Evolutionary conservation across 768 basidiomycete genomes (phyloP).

Genomic region (Mycena haematopus): DNA sequence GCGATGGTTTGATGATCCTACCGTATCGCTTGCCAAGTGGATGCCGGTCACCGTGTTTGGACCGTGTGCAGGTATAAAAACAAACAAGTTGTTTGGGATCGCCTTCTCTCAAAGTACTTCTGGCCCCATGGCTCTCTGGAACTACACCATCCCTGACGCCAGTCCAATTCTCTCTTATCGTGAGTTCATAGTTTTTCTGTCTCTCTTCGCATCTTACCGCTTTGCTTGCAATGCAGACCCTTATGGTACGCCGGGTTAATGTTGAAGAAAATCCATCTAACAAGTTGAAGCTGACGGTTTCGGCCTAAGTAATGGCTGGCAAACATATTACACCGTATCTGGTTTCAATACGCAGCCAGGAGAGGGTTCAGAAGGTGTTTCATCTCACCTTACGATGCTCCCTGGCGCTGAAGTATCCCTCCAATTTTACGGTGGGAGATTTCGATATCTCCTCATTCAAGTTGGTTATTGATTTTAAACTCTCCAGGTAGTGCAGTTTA

Average conservation of each 20-base stretch:
- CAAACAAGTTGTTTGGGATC: background rate
- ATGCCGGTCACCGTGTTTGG: no score
- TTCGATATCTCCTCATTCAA: no score
- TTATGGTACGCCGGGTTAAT: constrained; percentile 4
- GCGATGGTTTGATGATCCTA: no score
- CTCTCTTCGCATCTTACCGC: background rate
- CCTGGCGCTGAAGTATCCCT: constrained; percentile 13
- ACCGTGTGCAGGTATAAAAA: no score
- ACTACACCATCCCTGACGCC: constrained; percentile 17
- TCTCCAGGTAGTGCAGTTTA: constrained; percentile 12
- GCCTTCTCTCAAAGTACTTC: background rate
- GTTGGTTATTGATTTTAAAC: background rate
- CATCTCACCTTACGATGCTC: constrained; percentile 16
- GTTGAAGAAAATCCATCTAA: background rate
- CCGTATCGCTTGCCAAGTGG: no score
- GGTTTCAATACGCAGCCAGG: constrained; percentile 15
- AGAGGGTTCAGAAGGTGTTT: constrained; percentile 5
- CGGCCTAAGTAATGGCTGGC: constrained; percentile 16
- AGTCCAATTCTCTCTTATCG: constrained; percentile 19
- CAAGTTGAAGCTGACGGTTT: constrained; percentile 16
- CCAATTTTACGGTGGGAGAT: constrained; percentile 17
- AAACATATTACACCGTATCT: constrained; percentile 13
- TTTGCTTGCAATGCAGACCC: background rate
- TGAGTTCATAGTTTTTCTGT: background rate
- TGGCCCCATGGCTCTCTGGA: constrained; percentile 18